A percentile compares a stretch with the other conserved stretches of the same genome.
phyloP scores from a whole-genome alignment of 371 early-diverging fungal genomes.

The Mucor saturninus region DNA sequence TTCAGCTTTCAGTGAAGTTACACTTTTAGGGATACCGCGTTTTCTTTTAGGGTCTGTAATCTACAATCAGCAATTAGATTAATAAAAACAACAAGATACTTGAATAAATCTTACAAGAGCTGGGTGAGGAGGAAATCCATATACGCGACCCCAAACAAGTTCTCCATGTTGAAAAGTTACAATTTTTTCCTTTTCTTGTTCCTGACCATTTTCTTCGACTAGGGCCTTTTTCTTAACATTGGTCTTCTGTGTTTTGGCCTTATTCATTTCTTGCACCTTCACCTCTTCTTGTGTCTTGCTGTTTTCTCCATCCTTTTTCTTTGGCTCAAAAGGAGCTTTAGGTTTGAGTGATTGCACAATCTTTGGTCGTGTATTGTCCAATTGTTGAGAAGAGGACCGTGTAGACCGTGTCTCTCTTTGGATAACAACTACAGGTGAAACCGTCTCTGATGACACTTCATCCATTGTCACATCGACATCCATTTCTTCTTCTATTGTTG shows the following conservation, averaged over 20 bases:
- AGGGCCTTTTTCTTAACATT: no score
- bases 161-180: slow-evolving; percentile 14
- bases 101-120: slow-evolving; percentile 31
- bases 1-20: slow-evolving; percentile 19
- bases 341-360: no score
- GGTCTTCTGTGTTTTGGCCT: no score
- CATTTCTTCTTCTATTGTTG: no score
- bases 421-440: no score
- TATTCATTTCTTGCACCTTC: no score
- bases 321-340: not conserved
- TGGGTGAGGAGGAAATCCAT: slow-evolving; percentile 52
- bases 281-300: not conserved
- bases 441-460: no score
- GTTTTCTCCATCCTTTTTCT: not conserved
- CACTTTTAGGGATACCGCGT: slow-evolving; percentile 27
- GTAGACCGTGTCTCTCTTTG: no score
- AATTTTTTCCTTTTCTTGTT: not conserved
- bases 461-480: no score
- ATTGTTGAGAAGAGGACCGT: no score
- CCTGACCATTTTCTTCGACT: not conserved
- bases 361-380: no score
- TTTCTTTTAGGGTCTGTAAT: slow-evolving; percentile 29
- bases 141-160: slow-evolving; percentile 54
- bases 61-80: slow-evolving; percentile 16
- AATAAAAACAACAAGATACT: not conserved